phyloP scores from a whole-genome alignment of 2,329 filamentous ascomycete genomes.

The Fusarium continuum region DNA sequence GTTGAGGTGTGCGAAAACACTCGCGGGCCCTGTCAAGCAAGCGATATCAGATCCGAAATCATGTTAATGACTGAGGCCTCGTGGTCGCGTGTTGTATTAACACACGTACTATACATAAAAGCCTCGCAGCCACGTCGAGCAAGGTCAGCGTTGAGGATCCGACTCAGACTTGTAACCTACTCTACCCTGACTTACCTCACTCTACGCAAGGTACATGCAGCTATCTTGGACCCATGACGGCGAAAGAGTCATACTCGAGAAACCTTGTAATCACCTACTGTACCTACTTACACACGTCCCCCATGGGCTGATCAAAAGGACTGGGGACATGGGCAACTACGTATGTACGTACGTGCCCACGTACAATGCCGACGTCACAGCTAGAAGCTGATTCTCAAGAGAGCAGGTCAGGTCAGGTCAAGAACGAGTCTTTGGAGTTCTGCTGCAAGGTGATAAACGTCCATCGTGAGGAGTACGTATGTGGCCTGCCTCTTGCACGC shows the following conservation, averaged over 20 bases:
- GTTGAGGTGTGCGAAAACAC: constrained; percentile 11
- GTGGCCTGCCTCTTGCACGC: constrained; percentile 31
- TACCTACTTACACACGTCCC: constrained; percentile 25
- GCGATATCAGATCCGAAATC: constrained; percentile 30
- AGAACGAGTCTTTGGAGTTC: neutral
- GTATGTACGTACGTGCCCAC: constrained; percentile 39
- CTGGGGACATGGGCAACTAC: neutral
- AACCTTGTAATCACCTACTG: constrained; percentile 20
- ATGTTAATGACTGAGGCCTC: constrained; percentile 20
- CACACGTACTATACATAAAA: constrained; percentile 1
- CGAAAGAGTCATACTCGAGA: constrained; percentile 30
- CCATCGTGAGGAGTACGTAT: neutral
- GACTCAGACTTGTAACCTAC: too few relatives aligned
- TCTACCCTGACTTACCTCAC: too few relatives aligned
- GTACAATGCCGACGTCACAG: constrained; percentile 38
- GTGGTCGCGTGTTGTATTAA: constrained; percentile 17
- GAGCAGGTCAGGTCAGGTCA: neutral
- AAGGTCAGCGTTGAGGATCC: neutral
- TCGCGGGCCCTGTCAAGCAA: constrained; percentile 16
- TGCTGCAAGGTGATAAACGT: constrained; percentile 1
- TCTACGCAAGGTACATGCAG: constrained; percentile 20
- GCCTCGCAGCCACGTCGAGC: neutral
- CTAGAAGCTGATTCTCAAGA: neutral
- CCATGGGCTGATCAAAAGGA: constrained; percentile 4
- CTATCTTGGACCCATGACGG: constrained; percentile 31